Base-by-base conservation (phyloP, 371 early-diverging fungal genomes). In the Rhizopus stolonifer region DNA sequence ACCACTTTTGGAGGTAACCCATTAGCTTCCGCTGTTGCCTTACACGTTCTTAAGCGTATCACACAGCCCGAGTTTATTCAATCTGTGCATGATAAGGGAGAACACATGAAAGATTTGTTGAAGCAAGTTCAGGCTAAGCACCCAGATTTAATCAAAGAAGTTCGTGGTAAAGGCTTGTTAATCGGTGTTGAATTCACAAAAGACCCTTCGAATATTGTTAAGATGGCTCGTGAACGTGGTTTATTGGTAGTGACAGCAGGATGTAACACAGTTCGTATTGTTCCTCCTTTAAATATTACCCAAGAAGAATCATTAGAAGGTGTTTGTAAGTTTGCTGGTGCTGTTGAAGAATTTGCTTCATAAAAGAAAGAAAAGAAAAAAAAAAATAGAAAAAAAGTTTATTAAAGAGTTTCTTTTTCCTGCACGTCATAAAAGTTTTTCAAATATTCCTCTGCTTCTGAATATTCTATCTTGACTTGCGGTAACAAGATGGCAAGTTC, bases 1-100 rank as follows among this genome's bases (percentile, higher is more conserved):
- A 96, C 97, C 83, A 60, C 60, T 10, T 60, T 60, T 46, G 98
- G 98, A 49, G 98, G 98, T 39, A 89, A 87, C 58, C 96, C 97
- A 10, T 68, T 96, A 34, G 95, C 91, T 13, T 84, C 92, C 50
- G 73, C 68, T 4, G 79, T 74, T n/a, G 96, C 88, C 15, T 68
- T 82, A 18, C 69, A 80, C 29, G 94, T 93, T 4, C 68, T 90
- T 38, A 61, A 63, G n/a, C 82, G 87, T 47, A 85, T 96, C 52
- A 76, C 65, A 43, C 61, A 72, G 9, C 84, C 89, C 4, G 76
- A 75, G 43, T 90, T 94, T 58, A 79, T 95, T 47, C 58, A 58
- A 21, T 71, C 80, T 51, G 92, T 95, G 21, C 46, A 58, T 5
- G 61, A 70, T 40, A 81, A 74, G 5, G 92, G 92, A 14, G 60